phyloP scores from a whole-genome alignment of 2,329 filamentous ascomycete genomes.

The Chaetomium globosum region DNA sequence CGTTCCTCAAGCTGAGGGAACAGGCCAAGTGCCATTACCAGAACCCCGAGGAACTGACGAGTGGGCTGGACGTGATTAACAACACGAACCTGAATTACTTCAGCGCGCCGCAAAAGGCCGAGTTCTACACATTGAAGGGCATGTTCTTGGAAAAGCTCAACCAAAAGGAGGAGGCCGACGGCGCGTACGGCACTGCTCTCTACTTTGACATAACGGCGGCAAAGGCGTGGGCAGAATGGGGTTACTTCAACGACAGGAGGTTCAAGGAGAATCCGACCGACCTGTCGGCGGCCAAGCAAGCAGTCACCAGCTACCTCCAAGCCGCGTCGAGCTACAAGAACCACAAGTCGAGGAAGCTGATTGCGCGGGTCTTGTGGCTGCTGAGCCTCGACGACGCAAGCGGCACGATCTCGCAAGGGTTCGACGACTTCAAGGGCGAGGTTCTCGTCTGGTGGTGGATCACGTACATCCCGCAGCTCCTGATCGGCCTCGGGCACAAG shows the following conservation, averaged over 20 bases:
- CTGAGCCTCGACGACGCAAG: slow-evolving; percentile 89
- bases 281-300: slow-evolving; percentile 82
- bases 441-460: slow-evolving; percentile 99
- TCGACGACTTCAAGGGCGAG: slow-evolving; percentile 96
- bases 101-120: slow-evolving; percentile 90
- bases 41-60: slow-evolving; percentile 88
- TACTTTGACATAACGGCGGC: slow-evolving; percentile 95
- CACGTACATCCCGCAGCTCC: slow-evolving; percentile 94
- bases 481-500: slow-evolving; percentile 87
- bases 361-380: slow-evolving; percentile 92
- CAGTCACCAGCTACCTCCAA: slow-evolving; percentile 93
- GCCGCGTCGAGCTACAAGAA: slow-evolving; percentile 97
- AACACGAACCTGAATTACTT: slow-evolving; percentile 99
- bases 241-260: slow-evolving; percentile 93
- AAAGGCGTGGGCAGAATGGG: slow-evolving; percentile 99
- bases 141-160: slow-evolving; percentile 97
- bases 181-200: slow-evolving; percentile 89
- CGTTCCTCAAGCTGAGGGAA: slow-evolving; percentile 96
- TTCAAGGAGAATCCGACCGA: slow-evolving; percentile 90
- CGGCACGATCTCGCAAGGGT: slow-evolving; percentile 79
- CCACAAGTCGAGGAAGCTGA: slow-evolving; percentile 89
- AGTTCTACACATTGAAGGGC: slow-evolving; percentile 98
- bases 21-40: slow-evolving; percentile 99
- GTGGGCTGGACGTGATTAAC: slow-evolving; percentile 95
- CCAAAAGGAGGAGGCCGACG: slow-evolving; percentile 87